These are phyloP conservation scores for Microcyclospora tardicrescens DNA, from an alignment of 2,329 filamentous ascomycete genomes.

Conservation along the genomic window DNA sequence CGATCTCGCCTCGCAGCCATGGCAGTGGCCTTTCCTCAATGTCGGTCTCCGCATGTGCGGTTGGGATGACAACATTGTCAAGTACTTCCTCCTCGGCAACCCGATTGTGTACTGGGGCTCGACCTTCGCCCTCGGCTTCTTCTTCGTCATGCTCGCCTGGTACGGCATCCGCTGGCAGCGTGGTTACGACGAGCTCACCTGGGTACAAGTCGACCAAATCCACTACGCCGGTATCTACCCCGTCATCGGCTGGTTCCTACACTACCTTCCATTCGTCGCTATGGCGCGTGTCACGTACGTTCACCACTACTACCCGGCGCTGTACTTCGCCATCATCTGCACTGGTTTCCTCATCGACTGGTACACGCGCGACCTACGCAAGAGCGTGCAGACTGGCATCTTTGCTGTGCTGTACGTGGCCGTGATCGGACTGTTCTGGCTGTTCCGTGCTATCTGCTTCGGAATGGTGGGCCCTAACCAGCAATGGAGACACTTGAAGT, in stretches of 20 bases:
- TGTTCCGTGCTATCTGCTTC: constrained; percentile 90
- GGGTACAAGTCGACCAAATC: constrained; percentile 77
- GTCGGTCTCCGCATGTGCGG: constrained; percentile 97
- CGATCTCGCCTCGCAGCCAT: constrained; percentile 89
- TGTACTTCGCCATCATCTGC: constrained; percentile 90
- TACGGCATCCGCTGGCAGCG: constrained; percentile 93
- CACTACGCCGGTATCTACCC: constrained; percentile 91
- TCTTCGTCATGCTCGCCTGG: constrained; percentile 63
- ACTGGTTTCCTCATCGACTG: constrained; percentile 85
- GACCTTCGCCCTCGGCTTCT: constrained; percentile 62
- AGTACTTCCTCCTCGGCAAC: constrained; percentile 97
- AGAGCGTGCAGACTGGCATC: constrained; percentile 50
- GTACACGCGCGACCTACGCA: constrained; percentile 55
- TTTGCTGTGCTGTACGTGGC: constrained; percentile 62
- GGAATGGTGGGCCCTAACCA: constrained; percentile 79
- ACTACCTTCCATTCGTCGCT: constrained; percentile 88
- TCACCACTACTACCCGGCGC: constrained; percentile 95
- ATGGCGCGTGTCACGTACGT: constrained; percentile 99
- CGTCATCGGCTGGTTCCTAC: constrained; percentile 83
- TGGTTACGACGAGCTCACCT: constrained; percentile 71
- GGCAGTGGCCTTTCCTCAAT: constrained; percentile 95
- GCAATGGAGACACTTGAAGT: constrained; percentile 85
- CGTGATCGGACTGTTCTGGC: constrained; percentile 70
- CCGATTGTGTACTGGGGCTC: constrained; percentile 93
- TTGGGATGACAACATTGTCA: constrained; percentile 90